Evolutionary conservation across 257 asterid genomes (phyloP).

Genomic region (Scutellaria minor): DNA sequence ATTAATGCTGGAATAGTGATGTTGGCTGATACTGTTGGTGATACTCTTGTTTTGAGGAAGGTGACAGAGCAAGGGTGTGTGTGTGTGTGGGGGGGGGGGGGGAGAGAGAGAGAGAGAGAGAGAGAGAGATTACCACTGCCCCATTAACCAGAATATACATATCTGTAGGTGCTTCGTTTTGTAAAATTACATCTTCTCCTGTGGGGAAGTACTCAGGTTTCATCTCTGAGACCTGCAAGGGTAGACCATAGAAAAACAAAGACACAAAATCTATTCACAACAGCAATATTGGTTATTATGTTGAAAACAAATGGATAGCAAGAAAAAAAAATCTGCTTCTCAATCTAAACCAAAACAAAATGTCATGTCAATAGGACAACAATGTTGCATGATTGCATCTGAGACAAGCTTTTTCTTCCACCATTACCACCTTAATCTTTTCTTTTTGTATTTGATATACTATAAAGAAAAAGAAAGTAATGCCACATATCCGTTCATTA

Average conservation of each 20-base stretch:
- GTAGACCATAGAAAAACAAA: neutral
- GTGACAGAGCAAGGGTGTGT: too few species aligned
- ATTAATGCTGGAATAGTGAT: neutral
- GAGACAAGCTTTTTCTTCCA: neutral
- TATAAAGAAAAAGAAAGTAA: too few species aligned
- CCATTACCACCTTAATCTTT: neutral
- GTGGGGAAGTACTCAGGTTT: constrained; percentile 76
- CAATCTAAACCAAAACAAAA: neutral
- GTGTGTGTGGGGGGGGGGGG: too few species aligned
- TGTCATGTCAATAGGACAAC: neutral
- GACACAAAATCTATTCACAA: neutral
- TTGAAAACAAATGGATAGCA: neutral
- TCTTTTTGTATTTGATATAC: too few species aligned
- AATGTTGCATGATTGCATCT: neutral
- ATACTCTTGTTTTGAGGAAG: neutral
- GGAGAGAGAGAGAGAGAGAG: constrained; percentile 27
- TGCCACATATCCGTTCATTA: neutral
- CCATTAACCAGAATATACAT: constrained; percentile 73
- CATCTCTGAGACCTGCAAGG: constrained; percentile 70
- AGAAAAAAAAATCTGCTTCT: neutral
- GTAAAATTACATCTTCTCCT: constrained; percentile 71
- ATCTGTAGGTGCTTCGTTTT: constrained; percentile 78
- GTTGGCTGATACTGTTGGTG: neutral
- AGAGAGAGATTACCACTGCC: constrained; percentile 53
- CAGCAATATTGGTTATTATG: neutral